Evolutionary conservation across 1,284 basidiomycete genomes (phyloP).

Genomic region (Marasmius fiardii): DNA sequence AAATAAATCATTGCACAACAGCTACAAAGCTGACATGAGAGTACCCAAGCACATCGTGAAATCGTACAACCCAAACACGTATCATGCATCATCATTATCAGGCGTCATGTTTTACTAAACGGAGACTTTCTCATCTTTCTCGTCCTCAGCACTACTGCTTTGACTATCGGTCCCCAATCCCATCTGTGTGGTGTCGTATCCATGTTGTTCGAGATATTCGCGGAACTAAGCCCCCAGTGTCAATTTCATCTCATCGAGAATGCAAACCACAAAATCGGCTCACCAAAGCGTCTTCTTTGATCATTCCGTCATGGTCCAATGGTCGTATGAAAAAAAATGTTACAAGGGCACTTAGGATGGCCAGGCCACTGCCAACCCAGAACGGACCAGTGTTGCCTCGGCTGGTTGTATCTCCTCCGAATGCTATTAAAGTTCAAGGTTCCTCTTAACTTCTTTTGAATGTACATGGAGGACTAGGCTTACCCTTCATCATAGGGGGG

Average conservation of each 20-base stretch:
- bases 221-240: conserved; percentile 62
- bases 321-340: conserved; percentile 77
- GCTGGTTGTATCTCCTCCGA: conserved; percentile 46
- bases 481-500: conserved; percentile 64
- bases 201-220: conserved; percentile 24
- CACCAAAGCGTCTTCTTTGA: conserved; percentile 66
- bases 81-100: not conserved
- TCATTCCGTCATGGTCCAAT: conserved; percentile 77
- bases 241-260: not conserved
- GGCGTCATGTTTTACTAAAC: too few species aligned
- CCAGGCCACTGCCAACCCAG: conserved; percentile 78
- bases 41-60: too few species aligned
- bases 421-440: conserved; percentile 43
- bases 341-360: conserved; percentile 73
- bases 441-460: too few species aligned
- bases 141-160: conserved; percentile 13
- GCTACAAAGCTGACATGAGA: too few species aligned
- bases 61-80: not conserved
- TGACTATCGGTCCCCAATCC: conserved; percentile 11
- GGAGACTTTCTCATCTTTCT: conserved; percentile 15
- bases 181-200: conserved; percentile 14
- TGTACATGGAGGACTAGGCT: not conserved
- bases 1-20: too few species aligned
- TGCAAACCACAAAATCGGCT: conserved; percentile 16
- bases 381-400: conserved; percentile 78